Evolutionary conservation across 2,329 filamentous ascomycete genomes (phyloP).

Genomic region (Stagonosporopsis tanaceti): DNA sequence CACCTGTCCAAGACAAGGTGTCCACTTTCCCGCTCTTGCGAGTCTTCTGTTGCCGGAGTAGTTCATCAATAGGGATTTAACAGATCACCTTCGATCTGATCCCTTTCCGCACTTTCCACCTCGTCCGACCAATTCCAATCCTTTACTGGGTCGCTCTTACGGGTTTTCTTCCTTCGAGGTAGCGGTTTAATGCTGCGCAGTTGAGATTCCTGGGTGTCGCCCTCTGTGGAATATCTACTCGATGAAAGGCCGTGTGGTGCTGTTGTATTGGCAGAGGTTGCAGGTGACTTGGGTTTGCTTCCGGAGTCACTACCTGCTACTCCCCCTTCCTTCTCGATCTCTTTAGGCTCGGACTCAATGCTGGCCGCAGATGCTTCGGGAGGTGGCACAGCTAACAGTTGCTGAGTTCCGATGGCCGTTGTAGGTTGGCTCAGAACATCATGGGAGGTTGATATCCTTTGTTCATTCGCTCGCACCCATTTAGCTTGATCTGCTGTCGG

Average conservation of each 20-base stretch:
- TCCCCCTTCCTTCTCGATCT: background rate
- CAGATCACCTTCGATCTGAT: background rate
- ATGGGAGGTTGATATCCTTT: background rate
- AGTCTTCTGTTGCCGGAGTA: too few species aligned
- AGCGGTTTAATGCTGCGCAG: background rate
- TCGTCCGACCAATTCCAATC: background rate
- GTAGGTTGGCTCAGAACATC: too few species aligned
- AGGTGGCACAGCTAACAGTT: background rate
- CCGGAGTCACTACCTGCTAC: background rate
- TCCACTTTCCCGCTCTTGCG: too few species aligned
- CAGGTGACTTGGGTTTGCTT: background rate
- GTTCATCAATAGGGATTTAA: background rate
- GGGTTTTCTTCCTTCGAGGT: background rate
- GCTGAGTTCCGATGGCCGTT: background rate
- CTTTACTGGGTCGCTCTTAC: background rate
- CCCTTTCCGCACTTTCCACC: background rate
- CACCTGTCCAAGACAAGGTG: too few species aligned
- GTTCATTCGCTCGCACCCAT: background rate
- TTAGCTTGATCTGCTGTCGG: background rate
- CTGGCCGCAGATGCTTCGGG: too few species aligned
- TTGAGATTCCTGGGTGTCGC: background rate
- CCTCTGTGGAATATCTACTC: background rate
- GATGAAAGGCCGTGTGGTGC: background rate
- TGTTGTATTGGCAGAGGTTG: background rate
- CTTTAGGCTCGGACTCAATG: background rate